Percentiles rank a stretch among this genome's conserved stretches.
phyloP scores from a whole-genome alignment of 2,329 filamentous ascomycete species.

The Fusarium chuoi region DNA sequence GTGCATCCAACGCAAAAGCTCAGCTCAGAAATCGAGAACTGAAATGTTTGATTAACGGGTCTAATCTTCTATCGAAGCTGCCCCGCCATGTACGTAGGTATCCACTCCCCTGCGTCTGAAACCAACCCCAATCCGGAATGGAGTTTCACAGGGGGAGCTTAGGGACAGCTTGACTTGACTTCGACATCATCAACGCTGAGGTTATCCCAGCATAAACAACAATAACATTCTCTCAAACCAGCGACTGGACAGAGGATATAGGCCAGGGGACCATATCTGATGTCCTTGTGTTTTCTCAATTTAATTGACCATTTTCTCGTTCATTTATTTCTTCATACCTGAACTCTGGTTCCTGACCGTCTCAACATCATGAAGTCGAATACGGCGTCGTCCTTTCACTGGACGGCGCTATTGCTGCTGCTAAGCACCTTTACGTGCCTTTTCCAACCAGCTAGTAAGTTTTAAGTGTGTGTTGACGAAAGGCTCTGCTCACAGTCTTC shows the following conservation, averaged over 20 bases:
- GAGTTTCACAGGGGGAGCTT: conserved; percentile 32
- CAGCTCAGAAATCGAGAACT: conserved; percentile 18
- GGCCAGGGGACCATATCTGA: conserved; percentile 9
- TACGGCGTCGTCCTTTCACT: conserved; percentile 65
- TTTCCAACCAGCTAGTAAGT: conserved; percentile 72
- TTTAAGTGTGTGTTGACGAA: no score
- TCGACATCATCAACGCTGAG: conserved; percentile 41
- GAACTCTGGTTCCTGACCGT: conserved; percentile 27
- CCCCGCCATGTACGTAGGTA: conserved; percentile 35
- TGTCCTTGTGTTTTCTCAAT: conserved; percentile 7
- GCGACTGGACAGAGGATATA: conserved; percentile 7
- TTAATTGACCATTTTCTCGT: not conserved
- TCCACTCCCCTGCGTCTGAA: conserved; percentile 38
- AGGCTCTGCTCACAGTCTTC: conserved; percentile 29
- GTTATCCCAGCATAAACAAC: conserved; percentile 31
- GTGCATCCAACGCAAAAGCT: conserved; percentile 22
- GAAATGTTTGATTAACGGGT: conserved; percentile 33
- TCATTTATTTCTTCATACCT: conserved; percentile 8
- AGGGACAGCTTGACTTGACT: conserved; percentile 49
- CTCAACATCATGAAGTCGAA: conserved; percentile 60
- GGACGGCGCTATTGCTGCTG: conserved; percentile 72
- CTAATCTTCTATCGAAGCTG: conserved; percentile 38
- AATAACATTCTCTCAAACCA: conserved; percentile 12
- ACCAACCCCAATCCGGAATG: conserved; percentile 41
- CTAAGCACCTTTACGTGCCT: conserved; percentile 68